Evolutionary conservation across 805 yeast genomes (phyloP), one percentile per base, ranked within the genome.

Genomic region (Kodamaea kakaduensis): DNA sequence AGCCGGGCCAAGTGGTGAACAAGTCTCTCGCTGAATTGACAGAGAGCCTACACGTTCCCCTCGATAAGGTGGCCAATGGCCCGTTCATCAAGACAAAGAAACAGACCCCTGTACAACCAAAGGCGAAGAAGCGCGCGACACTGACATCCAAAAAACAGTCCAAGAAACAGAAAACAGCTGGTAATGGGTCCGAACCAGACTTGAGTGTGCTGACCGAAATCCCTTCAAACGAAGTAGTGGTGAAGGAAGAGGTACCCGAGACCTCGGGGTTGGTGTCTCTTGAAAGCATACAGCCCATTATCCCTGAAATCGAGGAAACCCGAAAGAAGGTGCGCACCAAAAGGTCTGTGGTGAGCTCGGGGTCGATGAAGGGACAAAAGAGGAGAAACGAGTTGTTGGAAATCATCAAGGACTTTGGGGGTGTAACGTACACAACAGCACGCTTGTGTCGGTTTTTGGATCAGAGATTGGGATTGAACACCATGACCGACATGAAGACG

Each of bases 401-500:
- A 6, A 46, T 64, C 1, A 54, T 67, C 2, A 55, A 51, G 23
- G 58, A 52, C 16, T 43, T 48, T n/a, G 71, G 70, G 3, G 72
- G 72, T 6, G 69, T 61, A 2, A 48, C 56, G 1, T 58, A 46
- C 38, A 61, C 67, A 7, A 55, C 61, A 7, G 59, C 61, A 5
- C 45, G 45, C 8, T 47, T 67, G n/a, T 46, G 64, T 25, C 48
- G 69, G 10, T 33, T 38, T 8, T 40, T 67, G 14, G 71, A 67
- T 41, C 45, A 45, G 32, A 43, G 46, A 14, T 48, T 67, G 18
- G 58, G 52, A 3, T 43, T 36, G 21, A 30, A 44, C 1, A 60
- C 67, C 6, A 31, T 42, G 3, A 66, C 69, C 2, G 72, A 67
- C 41, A 48, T 45, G 23, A 67, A 66, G 36, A 67, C 72, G 1